phyloP scores from a whole-genome alignment of 257 asterid species.

The Solanum infundibuliforme region DNA sequence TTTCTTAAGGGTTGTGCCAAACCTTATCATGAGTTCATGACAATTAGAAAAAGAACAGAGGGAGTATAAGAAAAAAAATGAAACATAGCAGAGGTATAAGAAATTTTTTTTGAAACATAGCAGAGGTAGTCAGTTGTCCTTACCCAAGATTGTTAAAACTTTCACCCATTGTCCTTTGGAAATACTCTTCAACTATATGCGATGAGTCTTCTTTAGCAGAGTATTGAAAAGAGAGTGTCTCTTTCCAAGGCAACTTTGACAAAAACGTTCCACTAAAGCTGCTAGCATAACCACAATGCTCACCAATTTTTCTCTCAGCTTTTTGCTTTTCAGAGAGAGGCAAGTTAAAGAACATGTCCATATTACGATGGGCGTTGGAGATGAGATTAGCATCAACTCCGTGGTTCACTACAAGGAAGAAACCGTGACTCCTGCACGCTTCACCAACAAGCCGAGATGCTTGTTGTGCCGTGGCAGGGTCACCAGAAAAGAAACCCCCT shows the following conservation, averaged over 20 bases:
- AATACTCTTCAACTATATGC: neutral
- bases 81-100: too few species aligned
- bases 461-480: conserved; percentile 21
- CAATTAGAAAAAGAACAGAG: too few species aligned
- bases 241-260: neutral
- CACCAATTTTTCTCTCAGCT: neutral
- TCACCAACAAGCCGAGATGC: conserved; percentile 47
- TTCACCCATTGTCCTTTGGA: neutral
- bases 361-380: neutral
- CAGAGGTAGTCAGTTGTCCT: neutral
- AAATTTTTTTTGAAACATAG: neutral
- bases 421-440: conserved; percentile 61
- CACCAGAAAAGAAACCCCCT: conserved; percentile 56
- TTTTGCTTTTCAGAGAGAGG: neutral
- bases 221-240: neutral
- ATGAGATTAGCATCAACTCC: conserved; percentile 43
- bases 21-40: too few species aligned
- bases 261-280: neutral
- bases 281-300: neutral
- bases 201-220: neutral
- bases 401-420: conserved; percentile 66
- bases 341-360: neutral
- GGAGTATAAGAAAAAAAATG: neutral
- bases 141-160: neutral
- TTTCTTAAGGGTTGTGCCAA: too few species aligned